A percentile compares a stretch with the other conserved stretches of the same genome.
phyloP scores from a whole-genome alignment of 768 basidiomycete species.

The Hygrocybe coccinea region DNA sequence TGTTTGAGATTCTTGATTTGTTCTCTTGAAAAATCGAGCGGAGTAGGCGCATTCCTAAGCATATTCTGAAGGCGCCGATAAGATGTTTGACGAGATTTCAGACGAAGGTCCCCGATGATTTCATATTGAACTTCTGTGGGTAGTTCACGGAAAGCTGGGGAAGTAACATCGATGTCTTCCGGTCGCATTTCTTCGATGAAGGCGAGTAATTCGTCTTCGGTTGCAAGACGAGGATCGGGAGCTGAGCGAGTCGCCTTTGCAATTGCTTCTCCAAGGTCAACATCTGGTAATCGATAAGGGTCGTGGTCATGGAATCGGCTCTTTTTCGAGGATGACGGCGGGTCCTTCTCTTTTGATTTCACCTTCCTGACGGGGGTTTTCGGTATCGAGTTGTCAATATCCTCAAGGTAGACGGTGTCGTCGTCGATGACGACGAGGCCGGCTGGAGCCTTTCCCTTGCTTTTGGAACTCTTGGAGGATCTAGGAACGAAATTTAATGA shows the following conservation, averaged over 20 bases:
- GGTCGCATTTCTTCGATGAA: conserved; percentile 97
- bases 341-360: conserved; percentile 17
- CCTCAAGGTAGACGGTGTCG: conserved; percentile 83
- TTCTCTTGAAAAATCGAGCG: conserved; percentile 93
- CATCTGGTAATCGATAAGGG: conserved; percentile 87
- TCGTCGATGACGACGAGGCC: conserved; percentile 57
- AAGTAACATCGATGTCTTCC: conserved; percentile 89
- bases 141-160: conserved; percentile 83
- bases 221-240: conserved; percentile 90
- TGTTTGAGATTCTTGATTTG: conserved; percentile 90
- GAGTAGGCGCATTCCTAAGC: conserved; percentile 70
- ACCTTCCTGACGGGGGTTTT: conserved; percentile 47
- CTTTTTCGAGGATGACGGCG: conserved; percentile 53
- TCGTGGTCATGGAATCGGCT: conserved; percentile 72
- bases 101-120: conserved; percentile 90
- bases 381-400: conserved; percentile 53
- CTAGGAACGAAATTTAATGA: conserved; percentile 5
- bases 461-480: conserved; percentile 31
- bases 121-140: conserved; percentile 98
- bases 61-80: conserved; percentile 89
- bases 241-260: conserved; percentile 55
- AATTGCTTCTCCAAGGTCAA: conserved; percentile 62
- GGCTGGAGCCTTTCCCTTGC: conserved; percentile 43
- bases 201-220: conserved; percentile 85
- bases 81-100: conserved; percentile 93